Conservation (phyloP, 2,329 filamentous ascomycete genomes). For the Aspergillus japonicus region DNA sequence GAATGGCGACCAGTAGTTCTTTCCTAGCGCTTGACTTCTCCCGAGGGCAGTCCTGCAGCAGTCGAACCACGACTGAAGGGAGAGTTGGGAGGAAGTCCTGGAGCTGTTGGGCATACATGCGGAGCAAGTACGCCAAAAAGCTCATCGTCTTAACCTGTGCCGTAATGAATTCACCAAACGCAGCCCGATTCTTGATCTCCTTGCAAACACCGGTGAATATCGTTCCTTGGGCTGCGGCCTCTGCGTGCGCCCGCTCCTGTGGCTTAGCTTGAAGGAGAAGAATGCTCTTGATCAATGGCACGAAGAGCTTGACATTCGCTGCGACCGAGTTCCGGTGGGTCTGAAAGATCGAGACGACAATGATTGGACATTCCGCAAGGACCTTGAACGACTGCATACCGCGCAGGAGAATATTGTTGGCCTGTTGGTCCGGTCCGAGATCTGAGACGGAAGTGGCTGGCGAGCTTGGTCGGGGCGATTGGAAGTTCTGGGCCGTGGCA, state of each 20-base stretch:
- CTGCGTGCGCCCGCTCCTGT: constrained; percentile 85
- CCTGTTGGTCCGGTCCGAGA: constrained; percentile 77
- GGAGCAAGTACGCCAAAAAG: constrained; percentile 87
- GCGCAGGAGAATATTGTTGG: constrained; percentile 76
- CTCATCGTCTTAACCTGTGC: constrained; percentile 99
- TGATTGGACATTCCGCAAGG: constrained; percentile 94
- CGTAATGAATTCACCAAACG: constrained; percentile 96
- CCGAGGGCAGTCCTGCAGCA: constrained; percentile 89
- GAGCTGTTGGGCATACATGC: constrained; percentile 82
- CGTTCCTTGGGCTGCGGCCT: constrained; percentile 73
- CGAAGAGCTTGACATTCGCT: constrained; percentile 85
- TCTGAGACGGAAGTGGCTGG: constrained; percentile 80
- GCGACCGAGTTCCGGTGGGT: constrained; percentile 77
- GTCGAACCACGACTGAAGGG: constrained; percentile 83
- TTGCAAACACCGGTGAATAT: constrained; percentile 92
- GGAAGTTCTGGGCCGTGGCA: constrained; percentile 63
- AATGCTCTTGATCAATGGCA: constrained; percentile 89
- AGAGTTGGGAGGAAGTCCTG: constrained; percentile 83
- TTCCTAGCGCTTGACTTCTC: constrained; percentile 94
- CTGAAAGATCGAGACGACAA: constrained; percentile 97
- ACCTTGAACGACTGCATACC: constrained; percentile 99
- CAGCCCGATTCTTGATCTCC: constrained; percentile 87
- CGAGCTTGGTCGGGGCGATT: constrained; percentile 85
- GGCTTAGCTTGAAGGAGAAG: constrained; percentile 85
- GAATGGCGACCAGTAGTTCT: constrained; percentile 90